Evolutionary conservation across 441 rosid species (phyloP).

Genomic region (Arabidopsis hybrid): DNA sequence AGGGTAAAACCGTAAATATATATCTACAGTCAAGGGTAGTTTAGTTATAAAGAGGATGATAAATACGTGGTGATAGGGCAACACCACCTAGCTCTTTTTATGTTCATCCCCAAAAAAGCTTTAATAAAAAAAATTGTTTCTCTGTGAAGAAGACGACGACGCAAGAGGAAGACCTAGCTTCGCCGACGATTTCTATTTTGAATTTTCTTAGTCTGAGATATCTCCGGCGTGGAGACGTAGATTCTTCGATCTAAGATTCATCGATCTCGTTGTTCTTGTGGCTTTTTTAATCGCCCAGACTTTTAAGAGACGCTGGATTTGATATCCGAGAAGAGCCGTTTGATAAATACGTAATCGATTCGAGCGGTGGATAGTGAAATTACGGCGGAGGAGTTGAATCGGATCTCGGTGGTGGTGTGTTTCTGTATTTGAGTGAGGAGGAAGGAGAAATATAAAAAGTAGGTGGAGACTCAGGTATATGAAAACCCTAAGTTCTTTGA

Average conservation of each 20-base stretch:
- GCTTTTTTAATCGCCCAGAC: background rate
- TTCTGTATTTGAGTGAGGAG: slow-evolving; percentile 33
- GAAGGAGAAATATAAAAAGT: background rate
- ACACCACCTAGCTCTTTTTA: slow-evolving; percentile 35
- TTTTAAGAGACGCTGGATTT: background rate
- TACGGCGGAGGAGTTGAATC: slow-evolving; percentile 38
- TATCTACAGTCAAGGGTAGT: slow-evolving; percentile 35
- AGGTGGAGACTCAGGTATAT: slow-evolving; percentile 46
- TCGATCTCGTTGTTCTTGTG: slow-evolving; percentile 4
- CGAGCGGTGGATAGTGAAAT: slow-evolving; percentile 8
- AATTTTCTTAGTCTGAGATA: background rate
- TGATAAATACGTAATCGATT: background rate
- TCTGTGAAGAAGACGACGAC: slow-evolving; percentile 39
- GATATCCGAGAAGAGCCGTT: slow-evolving; percentile 1
- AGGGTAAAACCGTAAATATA: slow-evolving; percentile 28
- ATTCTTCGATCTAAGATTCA: no score
- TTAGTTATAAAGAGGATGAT: slow-evolving; percentile 35
- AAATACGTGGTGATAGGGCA: slow-evolving; percentile 55
- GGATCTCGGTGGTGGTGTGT: slow-evolving; percentile 40
- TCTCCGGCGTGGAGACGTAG: background rate
- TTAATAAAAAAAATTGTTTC: background rate
- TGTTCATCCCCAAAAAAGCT: slow-evolving; percentile 36
- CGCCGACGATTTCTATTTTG: slow-evolving; percentile 1
- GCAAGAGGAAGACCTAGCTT: slow-evolving; percentile 20
- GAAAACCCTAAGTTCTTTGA: slow-evolving; percentile 49